These are phyloP conservation scores for Ceratobasidium sp. DNA, from an alignment of 1,284 basidiomycete genomes.

Conservation along the genomic window DNA sequence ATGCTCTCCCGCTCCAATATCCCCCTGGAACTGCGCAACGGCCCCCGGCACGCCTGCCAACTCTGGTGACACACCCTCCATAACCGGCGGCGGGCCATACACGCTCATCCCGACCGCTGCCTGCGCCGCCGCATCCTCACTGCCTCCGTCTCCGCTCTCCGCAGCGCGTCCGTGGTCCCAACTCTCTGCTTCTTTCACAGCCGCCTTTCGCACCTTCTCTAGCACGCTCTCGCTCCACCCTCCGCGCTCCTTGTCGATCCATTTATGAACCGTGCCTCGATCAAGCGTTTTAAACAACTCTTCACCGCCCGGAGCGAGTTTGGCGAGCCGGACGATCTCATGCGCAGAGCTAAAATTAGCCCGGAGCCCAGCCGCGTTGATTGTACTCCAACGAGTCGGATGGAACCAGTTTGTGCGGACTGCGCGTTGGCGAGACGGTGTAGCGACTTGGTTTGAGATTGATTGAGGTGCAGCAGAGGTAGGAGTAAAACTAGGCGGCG, in stretches of 20 bases:
- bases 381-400: conserved; percentile 36
- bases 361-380: conserved; percentile 37
- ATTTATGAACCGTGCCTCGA: conserved; percentile 39
- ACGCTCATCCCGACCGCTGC: background rate
- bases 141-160: background rate
- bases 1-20: background rate
- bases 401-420: conserved; percentile 42
- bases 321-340: conserved; percentile 36
- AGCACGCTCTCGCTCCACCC: conserved; percentile 37
- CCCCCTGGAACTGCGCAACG: background rate
- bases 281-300: conserved; percentile 37
- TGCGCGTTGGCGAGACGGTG: conserved; percentile 32
- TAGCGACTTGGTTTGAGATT: background rate
- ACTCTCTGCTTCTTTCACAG: conserved; percentile 37
- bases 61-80: conserved; percentile 1
- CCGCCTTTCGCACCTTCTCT: conserved; percentile 40
- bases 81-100: background rate
- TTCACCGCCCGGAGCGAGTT: conserved; percentile 39
- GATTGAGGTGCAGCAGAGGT: background rate
- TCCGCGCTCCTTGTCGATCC: conserved; percentile 40
- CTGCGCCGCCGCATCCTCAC: background rate
- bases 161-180: conserved; percentile 15
- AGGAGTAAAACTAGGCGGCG: conserved; percentile 8
- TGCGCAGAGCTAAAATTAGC: conserved; percentile 40
- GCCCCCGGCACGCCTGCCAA: background rate